phyloP scores from a whole-genome alignment of 371 early-diverging fungal genomes.

The Apophysomyces variabilis region DNA sequence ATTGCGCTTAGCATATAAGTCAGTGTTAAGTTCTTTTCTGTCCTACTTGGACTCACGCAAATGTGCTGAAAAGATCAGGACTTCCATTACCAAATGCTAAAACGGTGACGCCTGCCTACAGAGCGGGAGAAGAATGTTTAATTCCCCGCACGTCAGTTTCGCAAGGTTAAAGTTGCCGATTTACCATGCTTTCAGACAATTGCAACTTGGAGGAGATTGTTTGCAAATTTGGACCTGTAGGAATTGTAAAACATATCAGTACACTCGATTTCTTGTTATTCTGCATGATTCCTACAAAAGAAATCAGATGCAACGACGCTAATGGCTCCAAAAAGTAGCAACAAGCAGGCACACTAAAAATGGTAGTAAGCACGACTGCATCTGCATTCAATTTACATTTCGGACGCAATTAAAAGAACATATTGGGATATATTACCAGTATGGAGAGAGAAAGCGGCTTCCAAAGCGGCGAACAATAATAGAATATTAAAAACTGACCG shows the following conservation, averaged over 20 bases:
- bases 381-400: conserved; percentile 9
- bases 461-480: conserved; percentile 60
- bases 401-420: conserved; percentile 11
- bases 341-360: conserved; percentile 43
- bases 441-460: conserved; percentile 36
- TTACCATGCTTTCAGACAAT: conserved; percentile 72
- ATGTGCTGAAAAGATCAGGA: conserved; percentile 82
- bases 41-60: conserved; percentile 37
- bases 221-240: conserved; percentile 59
- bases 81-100: conserved; percentile 88
- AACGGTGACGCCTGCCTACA: conserved; percentile 85
- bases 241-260: not conserved
- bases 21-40: not conserved
- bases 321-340: conserved; percentile 62
- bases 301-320: conserved; percentile 74
- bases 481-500: conserved; percentile 55
- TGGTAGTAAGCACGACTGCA: conserved; percentile 21
- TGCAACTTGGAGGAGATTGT: conserved; percentile 62
- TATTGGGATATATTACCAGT: conserved; percentile 29
- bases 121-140: conserved; percentile 4
- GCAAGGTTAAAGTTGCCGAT: conserved; percentile 5
- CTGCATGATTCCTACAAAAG: conserved; percentile 55
- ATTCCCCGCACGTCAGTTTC: not conserved
- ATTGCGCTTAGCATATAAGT: conserved; percentile 58
- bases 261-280: not conserved